Conservation (phyloP, 331 rosid species). For the Acacia pycnantha region DNA sequence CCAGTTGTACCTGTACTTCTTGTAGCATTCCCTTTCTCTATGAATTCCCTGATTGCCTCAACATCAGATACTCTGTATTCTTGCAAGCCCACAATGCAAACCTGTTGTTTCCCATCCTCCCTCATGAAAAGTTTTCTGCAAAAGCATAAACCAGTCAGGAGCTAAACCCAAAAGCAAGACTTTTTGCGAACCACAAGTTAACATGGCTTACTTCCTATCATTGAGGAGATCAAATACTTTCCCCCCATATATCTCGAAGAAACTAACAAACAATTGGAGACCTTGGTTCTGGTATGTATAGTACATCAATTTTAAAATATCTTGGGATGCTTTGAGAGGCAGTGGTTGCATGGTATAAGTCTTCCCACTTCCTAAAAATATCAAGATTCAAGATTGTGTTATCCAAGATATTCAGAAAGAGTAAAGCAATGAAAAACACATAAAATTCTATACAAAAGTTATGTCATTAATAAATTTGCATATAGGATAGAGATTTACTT, state of each 20-base stretch:
- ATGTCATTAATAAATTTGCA: not conserved
- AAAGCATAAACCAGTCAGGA: conserved; percentile 34
- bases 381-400: conserved; percentile 9
- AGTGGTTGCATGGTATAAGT: conserved; percentile 92
- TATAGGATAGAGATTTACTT: not conserved
- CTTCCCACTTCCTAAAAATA: conserved; percentile 70
- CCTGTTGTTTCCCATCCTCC: conserved; percentile 93
- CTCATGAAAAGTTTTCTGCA: conserved; percentile 82
- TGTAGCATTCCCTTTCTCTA: conserved; percentile 67
- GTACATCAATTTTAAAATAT: conserved; percentile 63
- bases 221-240: conserved; percentile 84
- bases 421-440: conserved; percentile 11
- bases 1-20: conserved; percentile 89
- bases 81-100: conserved; percentile 86
- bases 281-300: conserved; percentile 69
- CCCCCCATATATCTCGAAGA: conserved; percentile 88
- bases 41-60: conserved; percentile 66
- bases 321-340: conserved; percentile 82
- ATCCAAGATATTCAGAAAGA: conserved; percentile 13
- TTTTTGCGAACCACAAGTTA: conserved; percentile 9
- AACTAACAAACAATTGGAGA: conserved; percentile 69
- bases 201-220: conserved; percentile 65
- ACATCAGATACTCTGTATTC: conserved; percentile 67
- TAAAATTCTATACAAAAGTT: not conserved
- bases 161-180: conserved; percentile 18